Evolutionary conservation across 805 yeast species (phyloP).

Genomic region (Hermanozyma aechmeae): DNA sequence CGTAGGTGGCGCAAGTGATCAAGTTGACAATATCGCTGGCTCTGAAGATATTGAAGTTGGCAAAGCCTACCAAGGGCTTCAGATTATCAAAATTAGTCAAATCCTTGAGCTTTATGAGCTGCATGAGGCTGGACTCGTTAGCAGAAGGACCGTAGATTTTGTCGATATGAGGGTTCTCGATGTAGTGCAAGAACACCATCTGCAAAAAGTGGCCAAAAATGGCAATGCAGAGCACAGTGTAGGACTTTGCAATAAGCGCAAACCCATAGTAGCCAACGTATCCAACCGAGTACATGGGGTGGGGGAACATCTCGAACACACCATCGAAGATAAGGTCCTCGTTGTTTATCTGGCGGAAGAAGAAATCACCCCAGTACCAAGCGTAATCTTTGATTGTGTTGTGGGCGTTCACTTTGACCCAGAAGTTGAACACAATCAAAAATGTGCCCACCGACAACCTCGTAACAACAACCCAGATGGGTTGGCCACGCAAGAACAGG

Average conservation of each 20-base stretch:
- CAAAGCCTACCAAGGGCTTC: conserved; percentile 49
- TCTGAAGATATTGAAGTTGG: conserved; percentile 55
- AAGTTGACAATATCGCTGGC: conserved; percentile 51
- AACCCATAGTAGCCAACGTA: conserved; percentile 82
- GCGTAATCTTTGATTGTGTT: conserved; percentile 84
- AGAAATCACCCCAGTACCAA: conserved; percentile 94
- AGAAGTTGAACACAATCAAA: conserved; percentile 62
- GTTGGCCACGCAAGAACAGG: conserved; percentile 33
- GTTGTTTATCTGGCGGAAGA: conserved; percentile 58
- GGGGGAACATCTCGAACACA: conserved; percentile 83
- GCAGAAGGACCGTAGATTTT: conserved; percentile 56
- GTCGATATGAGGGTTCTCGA: conserved; percentile 82
- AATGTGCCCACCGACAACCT: conserved; percentile 51
- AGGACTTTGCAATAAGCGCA: conserved; percentile 67
- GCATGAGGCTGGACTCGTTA: conserved; percentile 26
- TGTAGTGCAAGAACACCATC: conserved; percentile 62
- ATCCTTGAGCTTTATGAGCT: conserved; percentile 39
- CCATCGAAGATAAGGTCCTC: conserved; percentile 76
- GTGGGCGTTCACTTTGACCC: conserved; percentile 86
- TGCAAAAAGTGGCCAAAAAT: conserved; percentile 69
- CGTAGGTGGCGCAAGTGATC: conserved; percentile 30
- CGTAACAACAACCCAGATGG: conserved; percentile 32
- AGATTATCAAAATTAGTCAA: conserved; percentile 31
- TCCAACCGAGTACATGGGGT: conserved; percentile 88
- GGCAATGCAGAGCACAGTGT: conserved; percentile 60